Evolutionary conservation across 345 rosid species (phyloP).

Genomic region (Rhodamnia argentea): DNA sequence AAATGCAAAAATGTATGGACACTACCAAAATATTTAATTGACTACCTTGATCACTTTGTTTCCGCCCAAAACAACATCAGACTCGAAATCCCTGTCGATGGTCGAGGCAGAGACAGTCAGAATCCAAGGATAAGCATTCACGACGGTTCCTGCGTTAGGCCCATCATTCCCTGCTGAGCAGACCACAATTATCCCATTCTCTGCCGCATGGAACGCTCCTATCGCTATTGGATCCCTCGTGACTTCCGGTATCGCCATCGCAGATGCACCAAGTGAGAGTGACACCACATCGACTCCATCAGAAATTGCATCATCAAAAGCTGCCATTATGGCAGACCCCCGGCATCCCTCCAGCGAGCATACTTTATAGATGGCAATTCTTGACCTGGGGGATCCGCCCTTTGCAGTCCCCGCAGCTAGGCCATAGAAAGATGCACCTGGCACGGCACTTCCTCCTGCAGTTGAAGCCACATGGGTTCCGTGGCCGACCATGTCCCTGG

Average conservation of each 20-base stretch:
- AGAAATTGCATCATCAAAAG: constrained; percentile 64
- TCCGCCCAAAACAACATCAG: constrained; percentile 55
- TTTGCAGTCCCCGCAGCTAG: constrained; percentile 63
- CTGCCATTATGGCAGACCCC: constrained; percentile 59
- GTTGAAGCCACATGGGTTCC: constrained; percentile 76
- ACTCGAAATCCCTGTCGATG: constrained; percentile 73
- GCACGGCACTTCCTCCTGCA: constrained; percentile 52
- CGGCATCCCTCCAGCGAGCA: constrained; percentile 46
- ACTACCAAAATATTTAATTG: background rate
- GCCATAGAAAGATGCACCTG: constrained; percentile 60
- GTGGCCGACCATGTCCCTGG: constrained; percentile 68
- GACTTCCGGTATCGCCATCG: constrained; percentile 14
- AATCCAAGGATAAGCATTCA: constrained; percentile 75
- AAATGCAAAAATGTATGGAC: background rate
- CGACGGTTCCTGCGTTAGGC: constrained; percentile 35
- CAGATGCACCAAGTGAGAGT: constrained; percentile 52
- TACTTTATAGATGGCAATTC: constrained; percentile 63
- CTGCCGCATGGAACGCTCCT: constrained; percentile 73
- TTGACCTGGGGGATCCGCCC: constrained; percentile 61
- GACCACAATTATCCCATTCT: constrained; percentile 59
- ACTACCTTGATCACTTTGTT: constrained; percentile 50
- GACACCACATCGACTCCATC: constrained; percentile 73
- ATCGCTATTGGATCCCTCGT: constrained; percentile 55
- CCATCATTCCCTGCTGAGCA: constrained; percentile 86
- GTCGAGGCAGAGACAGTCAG: constrained; percentile 78